These are phyloP conservation scores for Sedum album DNA, from an alignment of 164 flowering plant species.

Conservation along the genomic window DNA sequence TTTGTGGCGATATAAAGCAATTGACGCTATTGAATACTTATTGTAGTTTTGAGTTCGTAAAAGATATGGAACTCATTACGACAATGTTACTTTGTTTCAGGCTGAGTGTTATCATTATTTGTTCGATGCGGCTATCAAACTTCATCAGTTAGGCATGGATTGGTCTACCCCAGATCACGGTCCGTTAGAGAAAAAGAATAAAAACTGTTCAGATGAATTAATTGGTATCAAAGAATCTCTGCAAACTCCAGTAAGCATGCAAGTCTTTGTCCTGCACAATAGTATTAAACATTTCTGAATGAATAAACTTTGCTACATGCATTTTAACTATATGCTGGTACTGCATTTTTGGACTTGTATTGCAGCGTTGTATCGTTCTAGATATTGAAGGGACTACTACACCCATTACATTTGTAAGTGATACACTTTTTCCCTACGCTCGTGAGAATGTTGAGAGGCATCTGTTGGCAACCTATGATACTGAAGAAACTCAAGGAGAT, in stretches of 20 bases:
- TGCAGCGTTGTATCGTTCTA: conserved; percentile 88
- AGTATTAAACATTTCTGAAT: background rate
- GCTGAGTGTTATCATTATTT: conserved; percentile 91
- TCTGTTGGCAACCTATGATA: conserved; percentile 60
- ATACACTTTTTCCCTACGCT: conserved; percentile 96
- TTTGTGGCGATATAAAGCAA: background rate
- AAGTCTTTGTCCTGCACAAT: background rate
- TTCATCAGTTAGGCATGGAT: conserved; percentile 73
- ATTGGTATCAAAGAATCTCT: conserved; percentile 22
- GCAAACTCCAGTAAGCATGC: conserved; percentile 31
- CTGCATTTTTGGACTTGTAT: conserved; percentile 2
- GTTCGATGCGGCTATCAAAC: conserved; percentile 93
- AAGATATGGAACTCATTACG: background rate
- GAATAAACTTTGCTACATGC: background rate
- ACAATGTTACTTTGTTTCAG: conserved; percentile 23
- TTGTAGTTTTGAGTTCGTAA: background rate
- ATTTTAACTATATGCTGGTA: background rate
- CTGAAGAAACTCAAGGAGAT: conserved; percentile 85
- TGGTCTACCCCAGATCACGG: conserved; percentile 71
- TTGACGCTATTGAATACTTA: no score
- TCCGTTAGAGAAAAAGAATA: conserved; percentile 28
- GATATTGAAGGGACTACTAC: conserved; percentile 99
- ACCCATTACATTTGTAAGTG: conserved; percentile 88
- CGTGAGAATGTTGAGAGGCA: conserved; percentile 83
- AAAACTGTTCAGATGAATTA: conserved; percentile 14